Base-by-base conservation (phyloP, 306 rosid genomes). In the Macrotyloma uniflorum region DNA sequence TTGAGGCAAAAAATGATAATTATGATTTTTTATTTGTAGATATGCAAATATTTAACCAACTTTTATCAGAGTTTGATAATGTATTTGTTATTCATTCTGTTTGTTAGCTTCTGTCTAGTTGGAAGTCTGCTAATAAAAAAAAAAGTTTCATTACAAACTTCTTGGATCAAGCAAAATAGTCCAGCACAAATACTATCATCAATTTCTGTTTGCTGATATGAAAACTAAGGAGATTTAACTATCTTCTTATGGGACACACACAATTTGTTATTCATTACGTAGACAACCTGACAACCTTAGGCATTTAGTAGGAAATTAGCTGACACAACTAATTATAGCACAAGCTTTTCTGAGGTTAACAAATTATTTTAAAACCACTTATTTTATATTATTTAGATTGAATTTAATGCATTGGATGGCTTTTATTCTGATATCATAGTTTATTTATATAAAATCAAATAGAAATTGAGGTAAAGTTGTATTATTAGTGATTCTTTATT, bases 181-280 rank as follows among this genome's bases (percentile, higher is more conserved):
- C 19, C 26, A n/a, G 49, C 33, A 80, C 18, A 58, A 30, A 46
- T 45, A 46, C 36, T 3, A 22, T 46, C 32, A 32, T 74, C 59
- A 49, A 62, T 63, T 38, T 38, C 67, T 63, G 47, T 20, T 38
- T 63, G 38, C 14, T 9, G 59, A 53, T 53, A 59, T 64, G 58
- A 55, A 22, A 54, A 77, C 19, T 57, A 50, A 35, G 54, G 58
- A 30, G 46, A 54, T 80, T 19, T 62, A 50, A 38, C 49, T 50
- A 63, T 50, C 36, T 20, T 66, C 53, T 43, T 46, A 47, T 11
- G 55, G 24, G 46, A 28, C 5, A n/a, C n/a, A 26, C 55, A 65
- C 54, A 23, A 70, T 67, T 23, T 67, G 65, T 57, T 67, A 67
- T 57, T 45, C 84, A 57, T 81, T 23, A 5, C 16, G 45, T 80